These are phyloP conservation scores for Nyssa sinensis DNA, from an alignment of 148 eudicot species.

Conservation along the genomic window DNA sequence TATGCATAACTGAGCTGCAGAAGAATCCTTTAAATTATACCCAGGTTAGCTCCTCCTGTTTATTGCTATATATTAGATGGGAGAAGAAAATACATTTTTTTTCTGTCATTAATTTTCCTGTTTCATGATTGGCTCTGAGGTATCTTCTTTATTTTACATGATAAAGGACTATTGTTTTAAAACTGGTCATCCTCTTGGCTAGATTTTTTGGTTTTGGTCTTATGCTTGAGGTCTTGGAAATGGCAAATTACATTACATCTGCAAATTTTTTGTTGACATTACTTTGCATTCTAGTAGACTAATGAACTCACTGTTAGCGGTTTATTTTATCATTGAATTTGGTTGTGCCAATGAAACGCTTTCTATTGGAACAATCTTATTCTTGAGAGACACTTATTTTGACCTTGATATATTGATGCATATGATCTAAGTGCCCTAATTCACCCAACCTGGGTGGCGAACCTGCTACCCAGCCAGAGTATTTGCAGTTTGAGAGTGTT, in stretches of 20 bases:
- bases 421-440: neutral
- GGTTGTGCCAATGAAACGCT: neutral
- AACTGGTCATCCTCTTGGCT: neutral
- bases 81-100: neutral
- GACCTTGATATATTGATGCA: neutral
- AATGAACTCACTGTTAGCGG: neutral
- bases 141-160: neutral
- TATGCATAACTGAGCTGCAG: conserved; percentile 76
- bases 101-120: neutral
- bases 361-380: neutral
- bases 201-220: neutral
- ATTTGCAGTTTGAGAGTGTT: neutral
- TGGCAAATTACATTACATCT: neutral
- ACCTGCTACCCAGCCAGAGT: neutral
- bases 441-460: neutral
- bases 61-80: neutral
- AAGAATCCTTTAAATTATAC: conserved; percentile 82
- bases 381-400: neutral
- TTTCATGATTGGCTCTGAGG: neutral
- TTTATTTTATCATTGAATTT: neutral
- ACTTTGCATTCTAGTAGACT: neutral
- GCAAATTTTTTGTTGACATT: neutral
- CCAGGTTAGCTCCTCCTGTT: conserved; percentile 47
- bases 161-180: neutral
- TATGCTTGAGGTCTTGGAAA: neutral